Conservation (phyloP, 2,329 filamentous ascomycete species). For the Plectosphaerella cucumerina region DNA sequence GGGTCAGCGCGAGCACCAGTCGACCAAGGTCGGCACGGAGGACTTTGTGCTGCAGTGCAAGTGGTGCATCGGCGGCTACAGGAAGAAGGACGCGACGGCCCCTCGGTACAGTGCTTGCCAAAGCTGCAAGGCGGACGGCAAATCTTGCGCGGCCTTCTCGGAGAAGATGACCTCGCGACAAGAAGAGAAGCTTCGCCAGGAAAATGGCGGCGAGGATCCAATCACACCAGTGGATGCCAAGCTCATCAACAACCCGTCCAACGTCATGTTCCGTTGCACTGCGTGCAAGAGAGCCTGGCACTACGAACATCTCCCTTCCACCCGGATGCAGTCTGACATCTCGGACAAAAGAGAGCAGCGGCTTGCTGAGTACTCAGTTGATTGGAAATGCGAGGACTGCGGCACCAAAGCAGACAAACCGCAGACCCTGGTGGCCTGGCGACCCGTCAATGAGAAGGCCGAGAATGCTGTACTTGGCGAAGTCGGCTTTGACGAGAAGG, state of each 20-base stretch:
- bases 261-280: slow-evolving; percentile 79
- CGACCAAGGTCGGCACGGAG: slow-evolving; percentile 75
- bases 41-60: slow-evolving; percentile 87
- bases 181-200: slow-evolving; percentile 76
- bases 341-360: slow-evolving; percentile 53
- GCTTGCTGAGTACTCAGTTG: slow-evolving; percentile 66
- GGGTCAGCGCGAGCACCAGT: slow-evolving; percentile 73
- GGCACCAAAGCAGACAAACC: slow-evolving; percentile 61
- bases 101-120: slow-evolving; percentile 72
- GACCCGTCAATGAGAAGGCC: slow-evolving; percentile 52
- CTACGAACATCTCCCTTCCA: slow-evolving; percentile 68
- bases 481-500: slow-evolving; percentile 60
- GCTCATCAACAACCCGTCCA: slow-evolving; percentile 70
- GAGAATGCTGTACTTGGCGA: slow-evolving; percentile 4
- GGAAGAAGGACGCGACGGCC: slow-evolving; percentile 63
- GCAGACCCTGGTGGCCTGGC: slow-evolving; percentile 81
- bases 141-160: slow-evolving; percentile 72
- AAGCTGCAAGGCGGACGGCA: slow-evolving; percentile 60
- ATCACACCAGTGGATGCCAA: slow-evolving; percentile 57
- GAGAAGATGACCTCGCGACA: slow-evolving; percentile 67
- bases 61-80: slow-evolving; percentile 68
- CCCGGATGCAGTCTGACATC: slow-evolving; percentile 7
- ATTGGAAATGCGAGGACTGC: slow-evolving; percentile 82
- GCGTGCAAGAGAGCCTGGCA: slow-evolving; percentile 78
- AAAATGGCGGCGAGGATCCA: slow-evolving; percentile 77